Evolutionary conservation across 1,284 basidiomycete genomes (phyloP).

Genomic region (Irpex lacteus): DNA sequence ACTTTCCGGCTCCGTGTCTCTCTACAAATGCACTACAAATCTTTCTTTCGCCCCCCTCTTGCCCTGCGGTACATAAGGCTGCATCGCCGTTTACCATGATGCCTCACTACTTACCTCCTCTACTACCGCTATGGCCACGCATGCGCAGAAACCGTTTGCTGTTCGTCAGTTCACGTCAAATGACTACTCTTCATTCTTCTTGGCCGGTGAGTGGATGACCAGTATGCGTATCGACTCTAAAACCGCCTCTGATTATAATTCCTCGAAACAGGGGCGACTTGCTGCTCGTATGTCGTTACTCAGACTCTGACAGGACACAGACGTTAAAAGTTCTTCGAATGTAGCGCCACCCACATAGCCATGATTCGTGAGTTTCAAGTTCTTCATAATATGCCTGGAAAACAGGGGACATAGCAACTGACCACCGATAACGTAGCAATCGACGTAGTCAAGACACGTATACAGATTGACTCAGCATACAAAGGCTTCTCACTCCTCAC

Average conservation of each 20-base stretch:
- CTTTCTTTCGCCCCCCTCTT: too few species aligned
- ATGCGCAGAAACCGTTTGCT: slow-evolving; percentile 16
- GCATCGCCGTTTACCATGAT: too few species aligned
- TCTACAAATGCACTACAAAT: too few species aligned
- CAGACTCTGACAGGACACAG: slow-evolving; percentile 8
- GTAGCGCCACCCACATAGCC: slow-evolving; percentile 65
- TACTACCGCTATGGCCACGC: neutral
- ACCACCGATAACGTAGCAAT: slow-evolving; percentile 46
- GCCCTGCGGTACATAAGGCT: too few species aligned
- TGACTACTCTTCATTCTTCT: slow-evolving; percentile 66
- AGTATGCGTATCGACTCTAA: too few species aligned
- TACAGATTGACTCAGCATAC: slow-evolving; percentile 81
- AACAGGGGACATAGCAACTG: too few species aligned
- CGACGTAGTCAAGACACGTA: slow-evolving; percentile 91
- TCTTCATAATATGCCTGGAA: too few species aligned
- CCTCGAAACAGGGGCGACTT: slow-evolving; percentile 51
- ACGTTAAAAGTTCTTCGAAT: neutral
- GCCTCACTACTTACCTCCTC: too few species aligned
- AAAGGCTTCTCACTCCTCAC: slow-evolving; percentile 59
- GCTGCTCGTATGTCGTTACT: slow-evolving; percentile 55
- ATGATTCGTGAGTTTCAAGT: slow-evolving; percentile 50
- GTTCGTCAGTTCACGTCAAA: slow-evolving; percentile 48
- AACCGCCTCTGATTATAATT: neutral
- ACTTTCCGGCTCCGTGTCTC: too few species aligned
- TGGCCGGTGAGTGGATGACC: slow-evolving; percentile 42